Evolutionary conservation across 2,329 filamentous ascomycete species (phyloP).

Genomic region (Pyrenophora graminea): DNA sequence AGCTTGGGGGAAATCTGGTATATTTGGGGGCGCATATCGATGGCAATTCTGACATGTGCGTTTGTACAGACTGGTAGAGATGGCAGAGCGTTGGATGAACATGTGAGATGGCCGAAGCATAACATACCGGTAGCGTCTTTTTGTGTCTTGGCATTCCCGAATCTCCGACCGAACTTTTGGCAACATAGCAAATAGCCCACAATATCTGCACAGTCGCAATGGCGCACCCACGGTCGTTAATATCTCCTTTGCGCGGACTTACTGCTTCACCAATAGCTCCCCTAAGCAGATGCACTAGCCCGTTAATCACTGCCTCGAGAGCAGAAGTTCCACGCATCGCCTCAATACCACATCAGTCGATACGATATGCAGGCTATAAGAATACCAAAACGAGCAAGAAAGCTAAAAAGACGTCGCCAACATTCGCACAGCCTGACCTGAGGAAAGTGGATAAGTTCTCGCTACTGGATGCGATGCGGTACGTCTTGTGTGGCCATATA

Average conservation of each 20-base stretch:
- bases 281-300: slow-evolving; percentile 35
- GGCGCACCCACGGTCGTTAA: slow-evolving; percentile 41
- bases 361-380: slow-evolving; percentile 41
- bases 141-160: slow-evolving; percentile 30
- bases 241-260: slow-evolving; percentile 41
- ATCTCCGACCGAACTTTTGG: slow-evolving; percentile 33
- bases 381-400: slow-evolving; percentile 49
- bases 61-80: too few species aligned
- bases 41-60: too few species aligned
- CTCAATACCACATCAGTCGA: slow-evolving; percentile 41
- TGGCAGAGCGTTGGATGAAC: too few species aligned
- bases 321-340: slow-evolving; percentile 28
- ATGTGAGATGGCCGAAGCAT: too few species aligned
- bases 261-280: slow-evolving; percentile 26
- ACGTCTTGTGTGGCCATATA: slow-evolving; percentile 30
- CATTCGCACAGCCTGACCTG: slow-evolving; percentile 67
- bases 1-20: too few species aligned
- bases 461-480: slow-evolving; percentile 92
- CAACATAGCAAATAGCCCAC: slow-evolving; percentile 11
- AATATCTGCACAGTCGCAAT: slow-evolving; percentile 27
- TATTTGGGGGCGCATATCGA: too few species aligned
- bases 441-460: slow-evolving; percentile 73
- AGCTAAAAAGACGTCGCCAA: slow-evolving; percentile 65
- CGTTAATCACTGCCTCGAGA: slow-evolving; percentile 25
- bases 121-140: background rate